phyloP scores from a whole-genome alignment of 352 stramenopile species.

The Lagenidium sp. region DNA sequence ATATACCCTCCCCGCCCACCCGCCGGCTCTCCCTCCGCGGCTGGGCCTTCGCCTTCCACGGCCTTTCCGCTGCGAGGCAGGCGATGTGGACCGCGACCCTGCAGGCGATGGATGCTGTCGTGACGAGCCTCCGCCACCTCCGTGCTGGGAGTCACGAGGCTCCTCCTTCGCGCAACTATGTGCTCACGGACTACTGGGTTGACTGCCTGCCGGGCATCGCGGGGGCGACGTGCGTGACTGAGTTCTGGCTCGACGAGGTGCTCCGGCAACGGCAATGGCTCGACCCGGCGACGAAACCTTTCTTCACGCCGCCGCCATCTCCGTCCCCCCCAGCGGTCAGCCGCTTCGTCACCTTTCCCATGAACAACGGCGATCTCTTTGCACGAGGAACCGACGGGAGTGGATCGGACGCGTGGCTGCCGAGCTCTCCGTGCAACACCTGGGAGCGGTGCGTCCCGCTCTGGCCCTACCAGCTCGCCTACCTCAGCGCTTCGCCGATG shows the following conservation, averaged over 20 bases:
- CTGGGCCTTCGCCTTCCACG: slow-evolving; percentile 12
- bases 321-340: neutral
- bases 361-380: slow-evolving; percentile 17
- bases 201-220: slow-evolving; percentile 8
- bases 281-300: slow-evolving; percentile 17
- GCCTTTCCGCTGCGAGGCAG: neutral
- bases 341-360: slow-evolving; percentile 48
- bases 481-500: slow-evolving; percentile 31
- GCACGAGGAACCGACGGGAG: no score
- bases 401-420: slow-evolving; percentile 21
- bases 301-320: slow-evolving; percentile 32
- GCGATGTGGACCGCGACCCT: slow-evolving; percentile 4
- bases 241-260: slow-evolving; percentile 47
- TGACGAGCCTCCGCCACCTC: neutral
- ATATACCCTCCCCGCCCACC: neutral
- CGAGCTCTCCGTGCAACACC: slow-evolving; percentile 28
- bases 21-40: neutral
- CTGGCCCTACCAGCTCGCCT: slow-evolving; percentile 61
- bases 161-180: slow-evolving; percentile 16
- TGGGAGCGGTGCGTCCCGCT: slow-evolving; percentile 33
- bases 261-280: slow-evolving; percentile 28
- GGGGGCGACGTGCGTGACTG: slow-evolving; percentile 21
- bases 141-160: neutral
- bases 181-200: slow-evolving; percentile 48
- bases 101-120: neutral